These are phyloP conservation scores for Ampelomyces quisqualis DNA, from an alignment of 2,329 filamentous ascomycete genomes.

Conservation along the genomic window DNA sequence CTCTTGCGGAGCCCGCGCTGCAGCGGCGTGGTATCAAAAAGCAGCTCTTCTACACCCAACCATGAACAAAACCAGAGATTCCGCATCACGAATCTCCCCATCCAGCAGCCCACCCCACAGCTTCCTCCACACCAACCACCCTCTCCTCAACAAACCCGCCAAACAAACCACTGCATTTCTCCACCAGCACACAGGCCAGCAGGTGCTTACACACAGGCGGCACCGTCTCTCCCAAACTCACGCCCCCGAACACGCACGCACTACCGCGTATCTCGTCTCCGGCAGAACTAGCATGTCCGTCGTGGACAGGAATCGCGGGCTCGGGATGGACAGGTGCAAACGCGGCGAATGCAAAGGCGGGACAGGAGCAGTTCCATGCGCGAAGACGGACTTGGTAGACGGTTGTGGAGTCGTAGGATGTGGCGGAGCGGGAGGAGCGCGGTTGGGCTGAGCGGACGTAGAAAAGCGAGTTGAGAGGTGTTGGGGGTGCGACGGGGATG, in stretches of 20 bases:
- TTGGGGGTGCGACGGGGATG: neutral
- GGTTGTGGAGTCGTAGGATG: slow-evolving; percentile 29
- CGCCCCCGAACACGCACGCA: slow-evolving; percentile 45
- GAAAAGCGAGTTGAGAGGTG: slow-evolving; percentile 48
- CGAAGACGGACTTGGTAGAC: slow-evolving; percentile 70
- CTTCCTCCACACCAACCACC: slow-evolving; percentile 62
- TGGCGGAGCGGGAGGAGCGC: slow-evolving; percentile 40
- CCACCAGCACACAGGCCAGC: slow-evolving; percentile 75
- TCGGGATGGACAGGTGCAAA: slow-evolving; percentile 51
- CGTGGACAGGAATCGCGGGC: slow-evolving; percentile 5
- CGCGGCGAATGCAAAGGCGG: slow-evolving; percentile 74
- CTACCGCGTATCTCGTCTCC: neutral
- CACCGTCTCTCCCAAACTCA: slow-evolving; percentile 46
- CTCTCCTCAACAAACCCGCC: slow-evolving; percentile 58
- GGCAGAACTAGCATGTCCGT: neutral
- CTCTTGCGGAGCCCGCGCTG: slow-evolving; percentile 23
- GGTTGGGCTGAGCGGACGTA: slow-evolving; percentile 63
- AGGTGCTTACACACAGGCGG: slow-evolving; percentile 82
- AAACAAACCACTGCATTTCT: slow-evolving; percentile 63
- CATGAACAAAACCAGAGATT: too few species aligned
- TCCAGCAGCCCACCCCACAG: slow-evolving; percentile 65
- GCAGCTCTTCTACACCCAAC: neutral
- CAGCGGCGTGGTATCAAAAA: slow-evolving; percentile 22
- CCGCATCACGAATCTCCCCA: slow-evolving; percentile 36
- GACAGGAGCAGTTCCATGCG: slow-evolving; percentile 89